Evolutionary conservation across 2,329 filamentous ascomycete genomes (phyloP), one percentile per base, ranked within the genome.

Genomic region (Colletotrichum lini): DNA sequence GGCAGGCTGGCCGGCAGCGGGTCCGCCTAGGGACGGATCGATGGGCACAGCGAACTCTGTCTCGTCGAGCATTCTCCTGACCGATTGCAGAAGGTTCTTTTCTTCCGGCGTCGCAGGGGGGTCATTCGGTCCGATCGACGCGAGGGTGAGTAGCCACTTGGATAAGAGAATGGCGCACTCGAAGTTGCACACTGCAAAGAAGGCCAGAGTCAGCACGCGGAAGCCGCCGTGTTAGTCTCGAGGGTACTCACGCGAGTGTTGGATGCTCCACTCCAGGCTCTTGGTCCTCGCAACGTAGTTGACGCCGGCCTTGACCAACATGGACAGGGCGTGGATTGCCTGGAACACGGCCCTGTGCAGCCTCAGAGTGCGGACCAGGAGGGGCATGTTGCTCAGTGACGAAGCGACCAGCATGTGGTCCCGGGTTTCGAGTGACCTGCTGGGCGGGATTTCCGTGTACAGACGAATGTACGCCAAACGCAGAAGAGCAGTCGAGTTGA

Each of bases 281-380:
- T 90, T 90, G 6, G 88, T 88, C 73, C 87, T 85, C 52, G 89
- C 88, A 58, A 91, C 88, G 74, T 90, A 91, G 74, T 89, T 90
- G 23, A 91, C 88, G 0, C 89, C 89, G 16, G 86, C 84, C 77
- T 91, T 91, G 70, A 92, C 89, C 30, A 91, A 82, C 83, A 92
- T 90, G 4, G 90, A 91, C 45, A 94, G 81, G 0, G 91, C 91
- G 76, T 93, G 91, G 38, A 91, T 89, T 1, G 90, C 89, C 75
- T 93, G 91, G 38, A 92, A 86, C 0, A 93, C 87, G 1, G 91
- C 91, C 56, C 90, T 84, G 44, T 89, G 90, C 30, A 93, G 84
- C 42, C 89, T 87, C 23, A 87, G 82, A 64, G 87, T 91, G 62
- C 91, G 85, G 23, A 88, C 84, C 13, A 92, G 84, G 35, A 88